phyloP scores from a whole-genome alignment of 768 basidiomycete genomes.

The Auricularia heimuer region DNA sequence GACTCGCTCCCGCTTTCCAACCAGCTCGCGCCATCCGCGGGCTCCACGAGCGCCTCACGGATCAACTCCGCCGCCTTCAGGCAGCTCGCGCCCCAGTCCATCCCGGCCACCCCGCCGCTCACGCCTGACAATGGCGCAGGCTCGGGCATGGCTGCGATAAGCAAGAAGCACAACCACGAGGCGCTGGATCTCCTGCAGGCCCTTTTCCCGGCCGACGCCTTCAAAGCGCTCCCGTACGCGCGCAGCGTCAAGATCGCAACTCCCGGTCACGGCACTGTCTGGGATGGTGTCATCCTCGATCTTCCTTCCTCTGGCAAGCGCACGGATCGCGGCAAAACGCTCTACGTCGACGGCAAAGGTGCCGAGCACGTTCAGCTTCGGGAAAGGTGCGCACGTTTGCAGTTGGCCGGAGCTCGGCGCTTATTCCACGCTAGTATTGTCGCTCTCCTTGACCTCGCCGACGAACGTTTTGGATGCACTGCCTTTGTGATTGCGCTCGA shows the following conservation, averaged over 20 bases:
- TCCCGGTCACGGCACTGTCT: slow-evolving; percentile 55
- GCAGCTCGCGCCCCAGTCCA: slow-evolving; percentile 27
- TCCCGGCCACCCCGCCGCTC: slow-evolving; percentile 60
- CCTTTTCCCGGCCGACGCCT: slow-evolving; percentile 65
- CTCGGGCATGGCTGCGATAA: slow-evolving; percentile 30
- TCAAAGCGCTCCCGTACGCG: slow-evolving; percentile 59
- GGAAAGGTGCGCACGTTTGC: slow-evolving; percentile 50
- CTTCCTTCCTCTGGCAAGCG: slow-evolving; percentile 30
- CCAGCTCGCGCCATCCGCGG: slow-evolving; percentile 1
- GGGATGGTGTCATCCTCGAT: slow-evolving; percentile 71
- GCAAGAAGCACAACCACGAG: slow-evolving; percentile 42
- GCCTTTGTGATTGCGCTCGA: slow-evolving; percentile 75
- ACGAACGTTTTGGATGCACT: slow-evolving; percentile 69
- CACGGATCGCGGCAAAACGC: slow-evolving; percentile 49
- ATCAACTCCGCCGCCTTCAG: slow-evolving; percentile 16
- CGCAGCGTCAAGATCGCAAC: slow-evolving; percentile 66
- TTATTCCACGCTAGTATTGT: slow-evolving; percentile 50
- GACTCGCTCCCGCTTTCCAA: slow-evolving; percentile 7
- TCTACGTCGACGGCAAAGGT: slow-evolving; percentile 80
- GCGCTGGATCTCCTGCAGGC: slow-evolving; percentile 71
- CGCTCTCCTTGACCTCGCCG: slow-evolving; percentile 77
- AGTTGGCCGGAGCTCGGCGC: neutral
- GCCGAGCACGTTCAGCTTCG: slow-evolving; percentile 69
- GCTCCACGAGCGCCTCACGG: neutral
- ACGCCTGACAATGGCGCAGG: slow-evolving; percentile 62